A percentile compares a stretch with the other conserved stretches of the same genome.
Conservation (phyloP, 2,329 filamentous ascomycete species). For the Trichoderma citrinoviride region DNA sequence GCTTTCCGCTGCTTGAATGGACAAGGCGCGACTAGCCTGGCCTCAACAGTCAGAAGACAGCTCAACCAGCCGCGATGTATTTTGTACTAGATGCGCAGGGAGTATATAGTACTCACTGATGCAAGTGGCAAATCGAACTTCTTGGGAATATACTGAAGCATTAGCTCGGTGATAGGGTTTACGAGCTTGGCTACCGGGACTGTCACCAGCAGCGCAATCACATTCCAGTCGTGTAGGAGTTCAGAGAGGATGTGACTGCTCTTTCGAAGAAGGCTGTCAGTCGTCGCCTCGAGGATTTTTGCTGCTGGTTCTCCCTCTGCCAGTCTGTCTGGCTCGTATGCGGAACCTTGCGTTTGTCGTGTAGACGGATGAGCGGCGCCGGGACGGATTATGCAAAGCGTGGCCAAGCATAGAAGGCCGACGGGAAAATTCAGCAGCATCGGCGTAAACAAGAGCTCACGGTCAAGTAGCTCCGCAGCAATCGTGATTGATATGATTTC, state of each 20-base stretch:
- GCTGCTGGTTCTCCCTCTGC: background rate
- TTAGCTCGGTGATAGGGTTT: slow-evolving; percentile 15
- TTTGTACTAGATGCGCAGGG: too few relatives aligned
- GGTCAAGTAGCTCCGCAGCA: slow-evolving; percentile 6
- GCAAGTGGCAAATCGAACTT: slow-evolving; percentile 9
- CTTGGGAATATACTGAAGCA: slow-evolving; percentile 17
- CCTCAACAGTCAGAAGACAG: background rate
- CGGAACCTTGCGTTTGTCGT: background rate
- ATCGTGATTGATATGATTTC: slow-evolving; percentile 2
- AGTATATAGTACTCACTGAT: background rate
- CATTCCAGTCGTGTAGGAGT: background rate
- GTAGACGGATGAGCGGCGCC: background rate
- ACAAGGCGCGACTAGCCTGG: slow-evolving; percentile 1
- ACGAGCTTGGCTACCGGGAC: slow-evolving; percentile 13
- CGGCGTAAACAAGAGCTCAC: background rate
- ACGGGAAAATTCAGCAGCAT: slow-evolving; percentile 7
- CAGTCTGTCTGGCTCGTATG: background rate
- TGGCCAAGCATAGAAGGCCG: slow-evolving; percentile 8
- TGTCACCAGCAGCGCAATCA: slow-evolving; percentile 1
- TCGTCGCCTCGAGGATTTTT: background rate
- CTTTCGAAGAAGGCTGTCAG: background rate
- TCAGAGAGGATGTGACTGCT: background rate
- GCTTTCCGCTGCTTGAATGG: slow-evolving; percentile 9
- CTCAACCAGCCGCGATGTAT: too few relatives aligned
- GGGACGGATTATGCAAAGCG: background rate